Conservation (phyloP, 2,329 filamentous ascomycete genomes). For the Xylaria sp. region DNA sequence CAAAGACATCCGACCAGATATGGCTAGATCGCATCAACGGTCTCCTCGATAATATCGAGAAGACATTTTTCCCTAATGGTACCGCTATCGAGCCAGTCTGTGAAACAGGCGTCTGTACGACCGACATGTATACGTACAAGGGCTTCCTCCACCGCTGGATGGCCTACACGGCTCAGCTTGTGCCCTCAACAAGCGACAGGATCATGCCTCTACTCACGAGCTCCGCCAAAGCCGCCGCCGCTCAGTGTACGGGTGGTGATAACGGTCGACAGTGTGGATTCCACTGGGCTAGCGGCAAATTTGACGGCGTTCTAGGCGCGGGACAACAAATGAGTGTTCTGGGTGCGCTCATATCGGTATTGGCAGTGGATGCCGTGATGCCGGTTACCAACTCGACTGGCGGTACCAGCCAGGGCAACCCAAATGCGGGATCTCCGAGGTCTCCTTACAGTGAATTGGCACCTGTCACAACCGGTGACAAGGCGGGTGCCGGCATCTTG, state of each 20-base stretch:
- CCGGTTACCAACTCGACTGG: constrained; percentile 48
- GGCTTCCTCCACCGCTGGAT: constrained; percentile 62
- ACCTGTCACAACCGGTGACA: constrained; percentile 35
- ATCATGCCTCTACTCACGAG: constrained; percentile 46
- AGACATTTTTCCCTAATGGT: constrained; percentile 55
- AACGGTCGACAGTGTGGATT: constrained; percentile 55
- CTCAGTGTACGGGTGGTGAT: constrained; percentile 41
- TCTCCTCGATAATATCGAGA: constrained; percentile 51
- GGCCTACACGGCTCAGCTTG: constrained; percentile 46
- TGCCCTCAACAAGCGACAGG: constrained; percentile 43
- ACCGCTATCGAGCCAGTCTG: constrained; percentile 62
- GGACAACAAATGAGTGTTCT: constrained; percentile 58
- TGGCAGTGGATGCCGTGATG: constrained; percentile 42
- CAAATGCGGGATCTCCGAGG: constrained; percentile 31
- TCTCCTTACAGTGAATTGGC: constrained; percentile 6
- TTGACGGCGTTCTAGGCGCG: constrained; percentile 53
- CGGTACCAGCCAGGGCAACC: constrained; percentile 44
- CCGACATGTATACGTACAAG: constrained; percentile 63
- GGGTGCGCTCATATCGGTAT: constrained; percentile 51
- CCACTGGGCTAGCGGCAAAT: constrained; percentile 52
- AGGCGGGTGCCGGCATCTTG: constrained; percentile 37
- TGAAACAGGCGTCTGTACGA: constrained; percentile 56
- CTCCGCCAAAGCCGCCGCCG: constrained; percentile 48
- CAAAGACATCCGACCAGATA: constrained; percentile 37
- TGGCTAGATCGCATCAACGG: constrained; percentile 56